Conservation (phyloP, 2,329 filamentous ascomycete genomes). For the Talaromyces amestolkiae region DNA sequence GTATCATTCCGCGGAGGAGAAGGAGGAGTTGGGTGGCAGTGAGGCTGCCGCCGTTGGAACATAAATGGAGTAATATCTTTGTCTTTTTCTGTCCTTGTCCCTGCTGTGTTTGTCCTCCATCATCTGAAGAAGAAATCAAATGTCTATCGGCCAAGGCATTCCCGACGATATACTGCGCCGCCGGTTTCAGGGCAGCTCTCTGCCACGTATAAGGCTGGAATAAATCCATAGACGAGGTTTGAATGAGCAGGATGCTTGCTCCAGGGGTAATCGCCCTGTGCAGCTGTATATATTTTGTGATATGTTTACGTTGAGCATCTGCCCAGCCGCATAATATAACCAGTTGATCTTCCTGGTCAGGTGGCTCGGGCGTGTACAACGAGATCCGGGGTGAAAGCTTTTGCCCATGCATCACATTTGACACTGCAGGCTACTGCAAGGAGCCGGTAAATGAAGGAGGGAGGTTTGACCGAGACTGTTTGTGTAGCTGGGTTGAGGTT, state of each 20-base stretch:
- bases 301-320: conserved; percentile 30
- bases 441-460: neutral
- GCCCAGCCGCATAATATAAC: conserved; percentile 31
- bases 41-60: conserved; percentile 35
- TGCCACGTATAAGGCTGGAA: conserved; percentile 20
- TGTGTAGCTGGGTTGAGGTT: neutral
- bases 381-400: conserved; percentile 5
- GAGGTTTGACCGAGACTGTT: neutral
- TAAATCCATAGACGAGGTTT: conserved; percentile 24
- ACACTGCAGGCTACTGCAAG: neutral
- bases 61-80: conserved; percentile 30
- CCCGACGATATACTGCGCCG: conserved; percentile 13
- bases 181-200: conserved; percentile 12
- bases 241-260: conserved; percentile 30
- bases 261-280: conserved; percentile 28
- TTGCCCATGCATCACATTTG: conserved; percentile 4
- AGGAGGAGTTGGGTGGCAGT: conserved; percentile 25
- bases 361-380: conserved; percentile 1
- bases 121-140: neutral
- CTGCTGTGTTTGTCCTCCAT: neutral
- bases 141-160: neutral
- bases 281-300: conserved; percentile 31
- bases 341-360: conserved; percentile 11
- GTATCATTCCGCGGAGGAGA: conserved; percentile 18
- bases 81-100: neutral